Percentiles rank a stretch among this genome's conserved stretches.
Conservation (phyloP, 768 basidiomycete genomes). For the Tylopilus sp. region DNA sequence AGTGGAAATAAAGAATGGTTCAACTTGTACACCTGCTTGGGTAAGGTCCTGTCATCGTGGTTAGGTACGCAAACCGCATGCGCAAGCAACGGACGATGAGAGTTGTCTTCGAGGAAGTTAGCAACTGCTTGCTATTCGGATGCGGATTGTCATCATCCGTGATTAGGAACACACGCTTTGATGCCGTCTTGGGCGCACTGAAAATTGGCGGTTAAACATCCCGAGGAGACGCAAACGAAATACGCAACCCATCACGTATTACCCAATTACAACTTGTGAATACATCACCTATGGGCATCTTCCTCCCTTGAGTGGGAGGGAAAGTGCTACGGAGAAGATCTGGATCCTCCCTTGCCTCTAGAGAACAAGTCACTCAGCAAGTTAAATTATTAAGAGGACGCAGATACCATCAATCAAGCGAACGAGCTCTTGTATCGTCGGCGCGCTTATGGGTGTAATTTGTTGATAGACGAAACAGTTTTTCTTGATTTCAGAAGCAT, state of each 20-base stretch:
- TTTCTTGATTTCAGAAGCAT: conserved; percentile 60
- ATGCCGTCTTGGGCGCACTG: conserved; percentile 82
- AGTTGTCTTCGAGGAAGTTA: conserved; percentile 69
- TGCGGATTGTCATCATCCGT: conserved; percentile 65
- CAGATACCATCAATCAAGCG: conserved; percentile 70
- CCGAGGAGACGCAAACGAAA: conserved; percentile 14
- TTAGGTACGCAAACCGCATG: not conserved
- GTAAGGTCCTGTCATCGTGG: conserved; percentile 60
- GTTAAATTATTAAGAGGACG: not conserved
- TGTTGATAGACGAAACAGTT: conserved; percentile 72
- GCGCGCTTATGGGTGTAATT: conserved; percentile 73
- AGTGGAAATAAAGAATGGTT: conserved; percentile 86
- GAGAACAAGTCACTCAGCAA: conserved; percentile 3
- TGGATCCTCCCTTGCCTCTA: conserved; percentile 67
- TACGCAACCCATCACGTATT: conserved; percentile 73
- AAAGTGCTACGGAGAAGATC: conserved; percentile 55
- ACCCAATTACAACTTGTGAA: conserved; percentile 90
- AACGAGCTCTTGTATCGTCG: conserved; percentile 76
- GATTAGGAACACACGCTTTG: conserved; percentile 91
- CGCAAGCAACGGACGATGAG: conserved; percentile 47
- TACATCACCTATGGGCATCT: conserved; percentile 81
- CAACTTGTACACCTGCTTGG: conserved; percentile 73
- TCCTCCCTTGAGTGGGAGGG: conserved; percentile 54
- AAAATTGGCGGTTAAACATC: not conserved
- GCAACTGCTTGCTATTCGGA: conserved; percentile 52